phyloP scores from a whole-genome alignment of 116 monocot species.

The Phalaenopsis hybrid region DNA sequence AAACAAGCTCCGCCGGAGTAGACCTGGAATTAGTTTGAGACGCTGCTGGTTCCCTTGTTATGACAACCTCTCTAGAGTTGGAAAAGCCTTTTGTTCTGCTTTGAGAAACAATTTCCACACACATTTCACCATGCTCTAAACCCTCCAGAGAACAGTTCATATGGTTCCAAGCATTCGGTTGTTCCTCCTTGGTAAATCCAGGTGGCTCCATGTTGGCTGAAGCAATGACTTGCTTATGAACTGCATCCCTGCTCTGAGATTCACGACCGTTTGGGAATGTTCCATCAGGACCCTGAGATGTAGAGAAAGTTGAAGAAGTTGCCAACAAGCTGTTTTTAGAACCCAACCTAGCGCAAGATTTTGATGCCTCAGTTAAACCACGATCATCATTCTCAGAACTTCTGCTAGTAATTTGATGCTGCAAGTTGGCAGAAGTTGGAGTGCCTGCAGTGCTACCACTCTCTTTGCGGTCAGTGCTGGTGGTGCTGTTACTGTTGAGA shows the following conservation, averaged over 20 bases:
- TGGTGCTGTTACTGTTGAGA: conserved; percentile 29
- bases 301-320: conserved; percentile 22
- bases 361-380: conserved; percentile 31
- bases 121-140: conserved; percentile 6
- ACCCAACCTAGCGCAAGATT: conserved; percentile 20
- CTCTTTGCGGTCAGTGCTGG: conserved; percentile 46
- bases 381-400: conserved; percentile 16
- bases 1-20: conserved; percentile 7
- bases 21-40: background rate
- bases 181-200: conserved; percentile 1
- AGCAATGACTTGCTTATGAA: conserved; percentile 7
- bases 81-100: conserved; percentile 11
- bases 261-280: conserved; percentile 4
- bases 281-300: conserved; percentile 7
- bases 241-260: conserved; percentile 9
- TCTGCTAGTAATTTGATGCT: conserved; percentile 19
- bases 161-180: background rate
- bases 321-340: conserved; percentile 12
- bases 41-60: conserved; percentile 7
- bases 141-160: conserved; percentile 7
- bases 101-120: conserved; percentile 13
- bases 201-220: conserved; percentile 3
- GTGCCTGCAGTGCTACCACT: conserved; percentile 31
- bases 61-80: conserved; percentile 11
- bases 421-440: conserved; percentile 41